phyloP scores from a whole-genome alignment of 768 basidiomycete species.

The Lactarius pseudohatsudake region DNA sequence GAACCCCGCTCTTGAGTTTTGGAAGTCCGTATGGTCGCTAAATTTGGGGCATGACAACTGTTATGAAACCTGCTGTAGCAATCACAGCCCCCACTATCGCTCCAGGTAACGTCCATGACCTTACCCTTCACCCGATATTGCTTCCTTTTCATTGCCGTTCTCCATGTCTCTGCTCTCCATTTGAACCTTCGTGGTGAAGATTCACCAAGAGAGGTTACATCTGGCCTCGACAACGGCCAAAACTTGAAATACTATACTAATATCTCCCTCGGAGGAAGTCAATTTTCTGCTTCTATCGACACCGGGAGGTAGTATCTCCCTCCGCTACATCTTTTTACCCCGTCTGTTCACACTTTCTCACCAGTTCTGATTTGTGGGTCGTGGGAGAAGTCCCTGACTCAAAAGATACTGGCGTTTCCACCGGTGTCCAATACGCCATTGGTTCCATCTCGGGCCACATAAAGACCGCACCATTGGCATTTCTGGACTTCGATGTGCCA shows the following conservation, averaged over 20 bases:
- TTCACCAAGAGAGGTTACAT: conserved; percentile 35
- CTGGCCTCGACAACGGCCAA: conserved; percentile 33
- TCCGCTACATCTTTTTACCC: not conserved
- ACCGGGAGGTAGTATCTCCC: conserved; percentile 43
- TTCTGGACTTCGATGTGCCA: conserved; percentile 45
- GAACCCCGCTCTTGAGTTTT: too few species aligned
- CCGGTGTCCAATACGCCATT: conserved; percentile 53
- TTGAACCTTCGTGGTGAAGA: conserved; percentile 13
- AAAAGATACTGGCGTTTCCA: conserved; percentile 39
- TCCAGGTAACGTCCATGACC: not conserved
- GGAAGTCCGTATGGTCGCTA: too few species aligned
- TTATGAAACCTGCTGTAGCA: too few species aligned
- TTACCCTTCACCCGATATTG: not conserved
- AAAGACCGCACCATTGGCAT: conserved; percentile 44
- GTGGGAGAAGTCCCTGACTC: conserved; percentile 44
- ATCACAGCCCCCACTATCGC: not conserved
- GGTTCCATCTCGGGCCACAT: conserved; percentile 50
- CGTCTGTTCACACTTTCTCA: not conserved
- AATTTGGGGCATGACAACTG: too few species aligned
- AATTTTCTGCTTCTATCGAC: conserved; percentile 42
- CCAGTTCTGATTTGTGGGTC: conserved; percentile 69
- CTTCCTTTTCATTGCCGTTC: not conserved
- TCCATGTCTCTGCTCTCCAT: conserved; percentile 9
- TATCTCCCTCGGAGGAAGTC: conserved; percentile 40
- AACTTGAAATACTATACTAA: conserved; percentile 42